phyloP scores from a whole-genome alignment of 352 stramenopile species.

The Pythium sukuiense region DNA sequence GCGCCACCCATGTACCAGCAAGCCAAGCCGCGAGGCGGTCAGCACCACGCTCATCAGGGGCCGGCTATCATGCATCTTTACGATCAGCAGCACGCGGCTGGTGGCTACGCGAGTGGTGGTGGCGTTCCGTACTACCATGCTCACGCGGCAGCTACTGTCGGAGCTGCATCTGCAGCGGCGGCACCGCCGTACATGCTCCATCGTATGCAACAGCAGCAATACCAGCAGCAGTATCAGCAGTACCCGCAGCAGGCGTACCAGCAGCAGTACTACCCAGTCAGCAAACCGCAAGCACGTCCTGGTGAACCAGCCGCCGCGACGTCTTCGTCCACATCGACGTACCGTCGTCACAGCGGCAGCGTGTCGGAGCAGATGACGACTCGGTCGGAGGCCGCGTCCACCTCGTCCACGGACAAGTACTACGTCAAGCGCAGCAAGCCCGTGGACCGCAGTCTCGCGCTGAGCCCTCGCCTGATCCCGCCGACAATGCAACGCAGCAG shows the following conservation, averaged over 20 bases:
- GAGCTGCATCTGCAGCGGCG: not conserved
- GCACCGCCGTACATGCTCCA: slow-evolving; percentile 26
- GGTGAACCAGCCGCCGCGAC: not conserved
- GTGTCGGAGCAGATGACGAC: slow-evolving; percentile 69
- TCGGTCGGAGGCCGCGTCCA: slow-evolving; percentile 44
- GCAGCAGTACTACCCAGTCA: slow-evolving; percentile 27
- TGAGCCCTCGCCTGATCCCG: slow-evolving; percentile 48
- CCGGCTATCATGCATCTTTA: slow-evolving; percentile 15
- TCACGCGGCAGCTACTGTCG: not conserved
- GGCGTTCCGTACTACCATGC: slow-evolving; percentile 18
- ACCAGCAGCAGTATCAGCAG: slow-evolving; percentile 21
- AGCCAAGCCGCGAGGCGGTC: slow-evolving; percentile 6
- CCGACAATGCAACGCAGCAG: slow-evolving; percentile 31
- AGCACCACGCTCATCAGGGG: not conserved
- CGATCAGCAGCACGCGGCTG: slow-evolving; percentile 15
- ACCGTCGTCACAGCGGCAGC: slow-evolving; percentile 69
- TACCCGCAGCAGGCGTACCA: slow-evolving; percentile 31
- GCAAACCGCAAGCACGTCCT: slow-evolving; percentile 31
- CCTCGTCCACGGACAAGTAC: slow-evolving; percentile 45
- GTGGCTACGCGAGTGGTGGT: not conserved
- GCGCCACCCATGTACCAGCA: slow-evolving; percentile 10
- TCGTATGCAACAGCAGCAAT: slow-evolving; percentile 20
- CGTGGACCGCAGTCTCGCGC: slow-evolving; percentile 24
- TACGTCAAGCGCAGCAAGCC: slow-evolving; percentile 36
- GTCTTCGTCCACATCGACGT: not conserved